A percentile compares a stretch with the other conserved stretches of the same genome.
Evolutionary conservation across 371 early-diverging fungal genomes (phyloP).

Genomic region (Haplosporangium sp.): DNA sequence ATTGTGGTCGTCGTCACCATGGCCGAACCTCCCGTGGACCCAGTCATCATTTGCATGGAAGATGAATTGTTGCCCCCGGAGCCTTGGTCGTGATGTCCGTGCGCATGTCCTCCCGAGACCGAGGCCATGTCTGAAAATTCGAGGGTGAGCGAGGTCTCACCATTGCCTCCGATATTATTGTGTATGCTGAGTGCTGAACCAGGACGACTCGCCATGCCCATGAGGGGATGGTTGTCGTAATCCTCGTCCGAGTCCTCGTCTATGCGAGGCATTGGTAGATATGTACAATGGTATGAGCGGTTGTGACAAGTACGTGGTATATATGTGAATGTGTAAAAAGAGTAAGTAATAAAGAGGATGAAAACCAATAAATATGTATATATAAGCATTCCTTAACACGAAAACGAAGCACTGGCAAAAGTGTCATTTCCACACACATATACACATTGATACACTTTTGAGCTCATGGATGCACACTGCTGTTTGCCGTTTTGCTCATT

Average conservation of each 20-base stretch:
- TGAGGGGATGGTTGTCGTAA: conserved; percentile 22
- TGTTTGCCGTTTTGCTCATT: no score
- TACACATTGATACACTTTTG: no score
- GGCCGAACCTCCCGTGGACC: background rate
- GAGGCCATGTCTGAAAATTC: conserved; percentile 46
- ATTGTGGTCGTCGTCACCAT: background rate
- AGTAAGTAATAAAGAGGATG: conserved; percentile 9
- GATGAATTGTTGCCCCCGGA: background rate
- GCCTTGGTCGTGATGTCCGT: background rate
- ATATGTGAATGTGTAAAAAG: no score
- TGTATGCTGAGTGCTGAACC: conserved; percentile 38
- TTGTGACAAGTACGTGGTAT: no score
- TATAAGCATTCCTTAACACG: no score
- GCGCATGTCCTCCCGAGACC: conserved; percentile 12
- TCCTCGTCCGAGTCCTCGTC: conserved; percentile 46
- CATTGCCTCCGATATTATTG: conserved; percentile 37
- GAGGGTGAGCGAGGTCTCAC: conserved; percentile 35
- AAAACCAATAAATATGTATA: no score
- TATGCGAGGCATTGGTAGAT: no score
- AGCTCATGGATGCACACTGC: no score
- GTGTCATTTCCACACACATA: no score
- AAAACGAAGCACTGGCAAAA: no score
- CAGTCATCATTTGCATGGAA: background rate
- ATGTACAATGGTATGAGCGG: no score
- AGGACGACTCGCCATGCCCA: conserved; percentile 30